A percentile compares a stretch with the other conserved stretches of the same genome.
These are phyloP conservation scores for Saturnispora saitoi DNA, from an alignment of 805 yeast species.

Conservation along the genomic window DNA sequence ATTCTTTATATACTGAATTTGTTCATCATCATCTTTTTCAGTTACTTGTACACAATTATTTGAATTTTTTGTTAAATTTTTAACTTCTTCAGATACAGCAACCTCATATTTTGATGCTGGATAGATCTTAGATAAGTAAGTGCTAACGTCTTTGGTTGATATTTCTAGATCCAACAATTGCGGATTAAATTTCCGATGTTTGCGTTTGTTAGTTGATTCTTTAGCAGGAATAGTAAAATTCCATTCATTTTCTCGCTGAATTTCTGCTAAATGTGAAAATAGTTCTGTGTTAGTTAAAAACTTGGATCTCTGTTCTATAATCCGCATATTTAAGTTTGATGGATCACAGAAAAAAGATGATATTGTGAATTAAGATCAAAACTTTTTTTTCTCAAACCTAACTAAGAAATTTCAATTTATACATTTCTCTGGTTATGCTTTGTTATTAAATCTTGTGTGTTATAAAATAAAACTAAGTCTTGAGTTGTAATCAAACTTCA, in stretches of 20 bases:
- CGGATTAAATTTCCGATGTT: slow-evolving; percentile 24
- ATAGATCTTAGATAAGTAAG: slow-evolving; percentile 30
- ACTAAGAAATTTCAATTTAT: not conserved
- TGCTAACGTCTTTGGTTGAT: slow-evolving; percentile 38
- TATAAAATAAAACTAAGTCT: too few relatives aligned
- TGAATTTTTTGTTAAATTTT: not conserved
- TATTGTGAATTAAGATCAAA: not conserved
- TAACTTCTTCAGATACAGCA: not conserved
- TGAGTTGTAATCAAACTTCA: too few relatives aligned
- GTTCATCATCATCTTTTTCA: not conserved
- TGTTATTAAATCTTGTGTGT: too few relatives aligned
- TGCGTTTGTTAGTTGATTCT: slow-evolving; percentile 16
- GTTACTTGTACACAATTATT: not conserved
- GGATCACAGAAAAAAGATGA: not conserved
- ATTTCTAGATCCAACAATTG: slow-evolving; percentile 40
- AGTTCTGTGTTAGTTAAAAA: slow-evolving; percentile 64
- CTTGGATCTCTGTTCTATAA: slow-evolving; percentile 44
- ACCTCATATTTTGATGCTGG: not conserved
- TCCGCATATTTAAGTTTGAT: slow-evolving; percentile 22
- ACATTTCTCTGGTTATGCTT: not conserved
- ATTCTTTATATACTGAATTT: not conserved
- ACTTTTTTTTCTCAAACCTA: not conserved
- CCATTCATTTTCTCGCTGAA: slow-evolving; percentile 42
- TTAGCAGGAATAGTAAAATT: slow-evolving; percentile 27
- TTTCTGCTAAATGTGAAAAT: slow-evolving; percentile 39